phyloP scores from a whole-genome alignment of 2,329 filamentous ascomycete species.

The Arthroderma uncinatum region DNA sequence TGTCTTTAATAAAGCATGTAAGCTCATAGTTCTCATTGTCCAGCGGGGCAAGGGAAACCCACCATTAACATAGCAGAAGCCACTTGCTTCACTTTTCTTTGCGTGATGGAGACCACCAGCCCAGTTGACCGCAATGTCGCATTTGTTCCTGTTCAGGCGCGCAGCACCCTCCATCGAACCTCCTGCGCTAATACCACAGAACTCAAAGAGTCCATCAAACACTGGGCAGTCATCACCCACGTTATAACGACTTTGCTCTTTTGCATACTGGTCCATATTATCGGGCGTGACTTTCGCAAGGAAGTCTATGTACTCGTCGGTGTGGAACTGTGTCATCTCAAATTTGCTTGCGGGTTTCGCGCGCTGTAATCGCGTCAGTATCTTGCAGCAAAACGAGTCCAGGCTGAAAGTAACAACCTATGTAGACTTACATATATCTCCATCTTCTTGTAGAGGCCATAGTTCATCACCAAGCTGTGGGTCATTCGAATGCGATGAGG shows the following conservation, averaged over 20 bases:
- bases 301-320: constrained; percentile 63
- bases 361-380: constrained; percentile 41
- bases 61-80: constrained; percentile 96
- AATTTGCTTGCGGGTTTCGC: constrained; percentile 65
- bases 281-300: constrained; percentile 85
- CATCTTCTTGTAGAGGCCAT: constrained; percentile 62
- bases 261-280: constrained; percentile 89
- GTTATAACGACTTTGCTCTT: constrained; percentile 75
- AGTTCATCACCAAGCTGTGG: constrained; percentile 58
- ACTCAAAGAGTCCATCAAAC: constrained; percentile 60
- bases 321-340: constrained; percentile 64
- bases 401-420: neutral
- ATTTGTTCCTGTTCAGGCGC: constrained; percentile 56
- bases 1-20: constrained; percentile 37
- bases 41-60: constrained; percentile 11
- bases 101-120: constrained; percentile 93
- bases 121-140: constrained; percentile 67
- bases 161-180: constrained; percentile 61
- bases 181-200: constrained; percentile 58
- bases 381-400: neutral
- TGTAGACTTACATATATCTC: constrained; percentile 51
- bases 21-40: constrained; percentile 15
- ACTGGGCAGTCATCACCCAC: constrained; percentile 55
- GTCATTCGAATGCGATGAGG: constrained; percentile 58
- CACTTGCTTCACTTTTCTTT: constrained; percentile 86